Evolutionary conservation across 176 grass and related monocot species (phyloP).

Genomic region (Triticum turgidum): DNA sequence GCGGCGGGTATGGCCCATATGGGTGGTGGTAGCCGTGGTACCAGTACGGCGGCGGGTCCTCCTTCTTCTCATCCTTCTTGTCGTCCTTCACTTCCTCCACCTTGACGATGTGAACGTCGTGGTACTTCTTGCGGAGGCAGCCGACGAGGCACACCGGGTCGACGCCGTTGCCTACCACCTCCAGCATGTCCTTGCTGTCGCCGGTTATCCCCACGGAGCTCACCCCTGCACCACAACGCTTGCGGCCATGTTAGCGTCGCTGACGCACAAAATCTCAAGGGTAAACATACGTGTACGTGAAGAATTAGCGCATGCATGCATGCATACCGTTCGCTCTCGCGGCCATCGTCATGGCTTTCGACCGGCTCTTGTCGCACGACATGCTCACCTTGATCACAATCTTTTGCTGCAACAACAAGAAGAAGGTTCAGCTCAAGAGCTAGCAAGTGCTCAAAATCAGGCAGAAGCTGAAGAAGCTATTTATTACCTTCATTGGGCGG

Average conservation of each 20-base stretch:
- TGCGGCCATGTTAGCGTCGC: background rate
- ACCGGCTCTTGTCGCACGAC: slow-evolving; percentile 34
- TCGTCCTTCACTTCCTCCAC: slow-evolving; percentile 60
- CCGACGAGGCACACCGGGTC: slow-evolving; percentile 45
- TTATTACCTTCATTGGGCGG: slow-evolving; percentile 41
- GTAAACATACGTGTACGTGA: background rate
- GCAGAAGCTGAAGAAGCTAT: background rate
- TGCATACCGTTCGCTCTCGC: slow-evolving; percentile 9
- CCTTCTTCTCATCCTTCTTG: slow-evolving; percentile 3
- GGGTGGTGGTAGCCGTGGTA: slow-evolving; percentile 12
- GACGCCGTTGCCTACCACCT: slow-evolving; percentile 54
- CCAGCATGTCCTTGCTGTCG: slow-evolving; percentile 50
- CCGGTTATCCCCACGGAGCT: slow-evolving; percentile 42
- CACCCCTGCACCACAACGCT: slow-evolving; percentile 12
- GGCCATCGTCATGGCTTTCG: slow-evolving; percentile 33
- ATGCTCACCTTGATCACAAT: slow-evolving; percentile 56
- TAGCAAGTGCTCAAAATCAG: background rate
- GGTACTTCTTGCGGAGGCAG: slow-evolving; percentile 52
- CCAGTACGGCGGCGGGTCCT: background rate
- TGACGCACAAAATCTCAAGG: background rate
- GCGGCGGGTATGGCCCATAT: background rate
- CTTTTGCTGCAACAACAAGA: slow-evolving; percentile 39
- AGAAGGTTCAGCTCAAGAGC: background rate
- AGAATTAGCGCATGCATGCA: background rate
- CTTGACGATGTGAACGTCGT: slow-evolving; percentile 34